Conservation (phyloP, 2,329 filamentous ascomycete genomes). For the Colletotrichum zoysiae region DNA sequence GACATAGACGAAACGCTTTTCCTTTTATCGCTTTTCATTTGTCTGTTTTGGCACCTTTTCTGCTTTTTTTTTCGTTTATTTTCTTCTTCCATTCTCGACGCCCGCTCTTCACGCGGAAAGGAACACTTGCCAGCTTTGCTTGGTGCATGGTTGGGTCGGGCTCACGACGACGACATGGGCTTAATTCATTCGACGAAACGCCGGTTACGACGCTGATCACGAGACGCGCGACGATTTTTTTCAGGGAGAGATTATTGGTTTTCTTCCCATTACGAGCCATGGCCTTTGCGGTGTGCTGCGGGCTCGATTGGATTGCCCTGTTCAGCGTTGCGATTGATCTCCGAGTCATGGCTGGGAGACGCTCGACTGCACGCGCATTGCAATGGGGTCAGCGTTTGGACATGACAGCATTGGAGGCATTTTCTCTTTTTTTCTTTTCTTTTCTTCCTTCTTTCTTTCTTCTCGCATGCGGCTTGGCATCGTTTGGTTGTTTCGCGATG, state of each 20-base stretch:
- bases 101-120: conserved; percentile 22
- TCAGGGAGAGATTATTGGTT: conserved; percentile 1
- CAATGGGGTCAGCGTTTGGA: conserved; percentile 28
- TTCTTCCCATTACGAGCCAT: conserved; percentile 24
- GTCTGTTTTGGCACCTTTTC: conserved; percentile 20
- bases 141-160: conserved; percentile 34
- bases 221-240: conserved; percentile 32
- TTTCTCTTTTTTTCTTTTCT: not conserved
- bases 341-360: conserved; percentile 14
- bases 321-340: not conserved
- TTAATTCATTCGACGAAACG: conserved; percentile 29
- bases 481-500: conserved; percentile 23
- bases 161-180: conserved; percentile 33
- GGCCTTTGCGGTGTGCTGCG: not conserved
- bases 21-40: conserved; percentile 22
- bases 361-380: conserved; percentile 24
- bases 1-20: conserved; percentile 41
- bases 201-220: conserved; percentile 37
- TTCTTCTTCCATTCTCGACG: conserved; percentile 25
- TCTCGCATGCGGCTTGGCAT: conserved; percentile 26
- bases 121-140: not conserved
- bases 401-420: conserved; percentile 26
- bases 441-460: not conserved
- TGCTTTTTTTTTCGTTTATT: conserved; percentile 1
- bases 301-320: not conserved